Evolutionary conservation across 202 grass and related monocot genomes (phyloP).

Genomic region (Brachypodium distachyon): DNA sequence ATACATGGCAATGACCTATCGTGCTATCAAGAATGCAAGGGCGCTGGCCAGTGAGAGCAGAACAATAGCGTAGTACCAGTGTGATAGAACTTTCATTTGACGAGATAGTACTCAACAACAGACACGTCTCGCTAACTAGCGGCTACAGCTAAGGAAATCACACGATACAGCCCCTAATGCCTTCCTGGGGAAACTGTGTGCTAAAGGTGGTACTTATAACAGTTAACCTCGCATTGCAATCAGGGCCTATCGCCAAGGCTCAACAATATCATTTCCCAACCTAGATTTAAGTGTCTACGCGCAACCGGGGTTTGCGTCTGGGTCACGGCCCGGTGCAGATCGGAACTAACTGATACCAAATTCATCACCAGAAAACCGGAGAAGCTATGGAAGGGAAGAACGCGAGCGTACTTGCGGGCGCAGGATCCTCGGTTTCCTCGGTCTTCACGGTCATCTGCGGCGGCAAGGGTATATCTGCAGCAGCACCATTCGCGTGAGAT

Average conservation of each 20-base stretch:
- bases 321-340: background rate
- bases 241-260: background rate
- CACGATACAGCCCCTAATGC: background rate
- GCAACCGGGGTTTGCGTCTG: background rate
- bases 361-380: background rate
- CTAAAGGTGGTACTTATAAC: background rate
- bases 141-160: no score
- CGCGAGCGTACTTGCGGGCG: conserved; percentile 41
- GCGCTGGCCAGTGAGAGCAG: background rate
- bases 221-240: background rate
- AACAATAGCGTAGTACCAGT: background rate
- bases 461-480: conserved; percentile 70
- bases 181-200: background rate
- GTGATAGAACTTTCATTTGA: background rate
- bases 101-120: background rate
- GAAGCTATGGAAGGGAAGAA: background rate
- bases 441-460: conserved; percentile 51
- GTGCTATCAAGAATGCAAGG: background rate
- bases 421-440: conserved; percentile 57
- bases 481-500: background rate
- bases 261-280: background rate
- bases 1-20: background rate
- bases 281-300: background rate
- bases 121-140: background rate
- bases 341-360: background rate